phyloP scores from a whole-genome alignment of 345 rosid genomes.

The Reutealis trisperma region DNA sequence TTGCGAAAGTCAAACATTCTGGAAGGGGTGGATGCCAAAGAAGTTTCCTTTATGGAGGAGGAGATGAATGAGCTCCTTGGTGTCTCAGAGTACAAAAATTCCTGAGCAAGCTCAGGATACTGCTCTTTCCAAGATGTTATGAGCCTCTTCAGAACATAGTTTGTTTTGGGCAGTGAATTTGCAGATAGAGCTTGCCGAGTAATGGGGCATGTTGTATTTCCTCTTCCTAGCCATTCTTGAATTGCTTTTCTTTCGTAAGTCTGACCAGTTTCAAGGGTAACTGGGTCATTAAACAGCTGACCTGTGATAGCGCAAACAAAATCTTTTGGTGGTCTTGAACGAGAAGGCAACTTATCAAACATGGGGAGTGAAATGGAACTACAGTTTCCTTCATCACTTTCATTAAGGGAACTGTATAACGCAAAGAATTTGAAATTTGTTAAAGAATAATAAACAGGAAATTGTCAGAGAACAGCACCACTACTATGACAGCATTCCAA shows the following conservation, averaged over 20 bases:
- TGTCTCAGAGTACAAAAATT: slow-evolving; percentile 53
- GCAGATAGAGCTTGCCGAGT: slow-evolving; percentile 54
- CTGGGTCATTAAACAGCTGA: slow-evolving; percentile 60
- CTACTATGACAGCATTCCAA: background rate
- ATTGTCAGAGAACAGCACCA: background rate
- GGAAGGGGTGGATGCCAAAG: slow-evolving; percentile 24
- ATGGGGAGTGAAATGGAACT: slow-evolving; percentile 46
- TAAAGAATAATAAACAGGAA: background rate
- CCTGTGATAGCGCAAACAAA: slow-evolving; percentile 72
- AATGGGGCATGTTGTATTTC: slow-evolving; percentile 62
- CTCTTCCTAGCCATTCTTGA: slow-evolving; percentile 67
- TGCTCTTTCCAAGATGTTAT: slow-evolving; percentile 70
- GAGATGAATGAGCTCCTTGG: slow-evolving; percentile 44
- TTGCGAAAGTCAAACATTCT: slow-evolving; percentile 21
- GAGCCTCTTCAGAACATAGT: slow-evolving; percentile 63
- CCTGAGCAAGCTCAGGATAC: slow-evolving; percentile 65
- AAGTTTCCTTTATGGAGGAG: slow-evolving; percentile 29
- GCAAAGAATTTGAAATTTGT: background rate
- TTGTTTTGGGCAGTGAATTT: slow-evolving; percentile 56
- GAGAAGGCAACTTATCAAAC: slow-evolving; percentile 47
- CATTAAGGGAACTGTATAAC: slow-evolving; percentile 37
- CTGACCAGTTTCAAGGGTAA: slow-evolving; percentile 76
- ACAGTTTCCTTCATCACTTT: slow-evolving; percentile 50
- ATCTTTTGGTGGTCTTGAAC: slow-evolving; percentile 61
- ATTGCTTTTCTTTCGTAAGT: slow-evolving; percentile 73